A percentile compares a stretch with the other conserved stretches of the same genome.
phyloP scores from a whole-genome alignment of 2,329 filamentous ascomycete species.

The Trichoderma sp. region DNA sequence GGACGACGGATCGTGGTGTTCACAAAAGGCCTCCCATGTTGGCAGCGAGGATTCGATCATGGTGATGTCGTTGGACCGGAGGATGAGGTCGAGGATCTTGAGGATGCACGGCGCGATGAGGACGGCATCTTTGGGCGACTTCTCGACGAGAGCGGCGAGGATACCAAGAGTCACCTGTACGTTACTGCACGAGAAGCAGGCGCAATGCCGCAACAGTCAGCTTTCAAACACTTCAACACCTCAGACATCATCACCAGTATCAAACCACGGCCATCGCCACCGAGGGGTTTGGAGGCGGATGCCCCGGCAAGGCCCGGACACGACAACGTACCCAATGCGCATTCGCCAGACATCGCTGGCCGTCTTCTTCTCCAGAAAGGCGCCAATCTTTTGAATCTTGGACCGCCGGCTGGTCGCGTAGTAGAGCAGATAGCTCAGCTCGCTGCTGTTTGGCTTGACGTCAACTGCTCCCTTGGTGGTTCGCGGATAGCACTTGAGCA shows the following conservation, averaged over 20 bases:
- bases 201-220: slow-evolving; percentile 13
- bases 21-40: slow-evolving; percentile 85
- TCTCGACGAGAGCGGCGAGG: slow-evolving; percentile 86
- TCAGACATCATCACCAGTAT: not conserved
- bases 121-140: slow-evolving; percentile 83
- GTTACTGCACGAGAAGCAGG: slow-evolving; percentile 55
- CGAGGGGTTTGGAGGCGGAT: slow-evolving; percentile 16
- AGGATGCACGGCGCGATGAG: slow-evolving; percentile 84
- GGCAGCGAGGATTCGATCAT: slow-evolving; percentile 88
- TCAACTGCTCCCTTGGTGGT: slow-evolving; percentile 88
- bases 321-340: slow-evolving; percentile 69
- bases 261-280: not conserved
- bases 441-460: slow-evolving; percentile 93
- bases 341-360: slow-evolving; percentile 86
- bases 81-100: slow-evolving; percentile 77
- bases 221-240: not conserved
- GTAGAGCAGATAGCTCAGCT: slow-evolving; percentile 94
- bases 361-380: slow-evolving; percentile 91
- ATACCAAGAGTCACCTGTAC: slow-evolving; percentile 95
- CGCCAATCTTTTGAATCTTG: slow-evolving; percentile 94
- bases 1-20: slow-evolving; percentile 80
- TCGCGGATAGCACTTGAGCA: slow-evolving; percentile 94
- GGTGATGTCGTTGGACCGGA: slow-evolving; percentile 82
- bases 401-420: slow-evolving; percentile 92
- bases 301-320: not conserved